These are phyloP conservation scores for Vigna reflexopilosa DNA, from an alignment of 306 rosid genomes.

Conservation along the genomic window DNA sequence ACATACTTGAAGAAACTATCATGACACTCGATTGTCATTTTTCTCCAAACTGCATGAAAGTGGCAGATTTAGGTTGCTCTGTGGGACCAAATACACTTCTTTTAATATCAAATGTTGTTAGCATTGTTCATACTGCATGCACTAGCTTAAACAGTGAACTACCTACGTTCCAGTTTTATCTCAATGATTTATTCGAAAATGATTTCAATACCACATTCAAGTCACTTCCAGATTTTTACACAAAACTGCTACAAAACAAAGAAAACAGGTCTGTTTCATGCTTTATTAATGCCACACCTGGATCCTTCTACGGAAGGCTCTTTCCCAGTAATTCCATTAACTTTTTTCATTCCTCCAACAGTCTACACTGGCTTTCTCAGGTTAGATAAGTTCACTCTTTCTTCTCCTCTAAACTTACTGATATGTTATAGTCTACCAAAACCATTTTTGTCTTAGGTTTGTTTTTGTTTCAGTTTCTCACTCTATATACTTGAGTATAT, in stretches of 20 bases:
- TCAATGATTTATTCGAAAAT: constrained; percentile 43
- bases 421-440: too few relatives aligned
- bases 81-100: constrained; percentile 46
- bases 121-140: background rate
- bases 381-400: constrained; percentile 2
- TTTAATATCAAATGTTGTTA: constrained; percentile 16
- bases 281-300: constrained; percentile 55
- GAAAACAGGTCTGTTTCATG: constrained; percentile 39
- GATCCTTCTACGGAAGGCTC: constrained; percentile 61
- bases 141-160: background rate
- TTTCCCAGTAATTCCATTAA: constrained; percentile 50
- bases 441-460: background rate
- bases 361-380: constrained; percentile 54
- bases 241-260: background rate
- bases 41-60: constrained; percentile 33
- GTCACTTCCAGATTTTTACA: constrained; percentile 46
- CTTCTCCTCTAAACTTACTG: background rate
- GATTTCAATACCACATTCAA: constrained; percentile 49
- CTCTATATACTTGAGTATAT: too few relatives aligned
- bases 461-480: background rate
- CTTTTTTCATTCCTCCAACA: constrained; percentile 54
- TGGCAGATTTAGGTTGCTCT: constrained; percentile 61
- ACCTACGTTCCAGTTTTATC: constrained; percentile 17
- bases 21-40: background rate
- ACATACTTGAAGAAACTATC: constrained; percentile 37